Evolutionary conservation across 2,329 filamentous ascomycete species (phyloP), one percentile per base, ranked within the genome.

Genomic region (Epichloe festucae): DNA sequence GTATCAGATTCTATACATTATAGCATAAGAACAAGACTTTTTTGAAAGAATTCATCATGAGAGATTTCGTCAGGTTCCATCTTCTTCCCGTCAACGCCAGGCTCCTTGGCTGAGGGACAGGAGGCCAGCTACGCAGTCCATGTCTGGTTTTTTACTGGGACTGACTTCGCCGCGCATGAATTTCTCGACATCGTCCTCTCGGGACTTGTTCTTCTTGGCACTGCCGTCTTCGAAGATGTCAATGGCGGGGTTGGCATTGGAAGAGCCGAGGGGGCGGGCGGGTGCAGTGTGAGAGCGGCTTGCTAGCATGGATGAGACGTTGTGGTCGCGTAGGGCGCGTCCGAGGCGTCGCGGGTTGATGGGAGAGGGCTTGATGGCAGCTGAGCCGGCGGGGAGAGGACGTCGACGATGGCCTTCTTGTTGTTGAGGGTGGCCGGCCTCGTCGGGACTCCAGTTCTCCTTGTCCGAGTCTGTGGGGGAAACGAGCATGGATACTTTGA

Each of bases 81-180:
- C 31, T 31, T 31, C 10, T 15, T 27, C 19, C 17, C 40, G 2
- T 77, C 68, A 85, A 62, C 81, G 78, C 89, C 90, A 96, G 62
- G 88, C 88, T n/a, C 90, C 91, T 69, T 95, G 87, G 61, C 89
- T 94, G 45, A 97, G 74, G 48, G 87, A 91, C 56, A 96, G 67
- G 56, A 97, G 69, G n/a, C 89, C 89, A 51, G 91, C 88, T 46
- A 95, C 84, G 62, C 89, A 94, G 63, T 94, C 89, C 65, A 95
- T 75, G 63, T 96, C 91, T 52, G 82, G 79, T 64, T 81, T 83
- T 67, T 89, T 88, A 63, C 83, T 83, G 8, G 81, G 82, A 62
- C 79, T 81, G 55, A 81, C 74, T 35, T 78, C 76, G 48, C 75
- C 75, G 36, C 75, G 72, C 84, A 93, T 90, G 66, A 91, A 90